Evolutionary conservation across 2,329 filamentous ascomycete genomes (phyloP), one percentile per base, ranked within the genome.

Genomic region (Aspergillus japonicus): DNA sequence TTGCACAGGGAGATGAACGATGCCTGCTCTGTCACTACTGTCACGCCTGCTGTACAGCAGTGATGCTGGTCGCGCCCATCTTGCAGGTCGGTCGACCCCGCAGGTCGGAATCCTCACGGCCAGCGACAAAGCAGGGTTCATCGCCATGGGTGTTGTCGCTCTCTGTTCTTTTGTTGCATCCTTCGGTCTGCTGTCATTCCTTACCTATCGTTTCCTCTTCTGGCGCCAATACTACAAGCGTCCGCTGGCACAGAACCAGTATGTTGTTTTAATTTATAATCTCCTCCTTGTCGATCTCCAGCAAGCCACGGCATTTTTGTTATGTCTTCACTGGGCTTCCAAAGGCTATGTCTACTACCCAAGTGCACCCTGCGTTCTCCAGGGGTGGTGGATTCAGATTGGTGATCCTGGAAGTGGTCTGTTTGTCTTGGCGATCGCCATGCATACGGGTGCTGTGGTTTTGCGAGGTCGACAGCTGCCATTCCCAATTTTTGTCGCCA

Each of bases 211-310:
- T 21, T 71, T 83, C 50, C 70, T 83, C 31, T 78, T 76, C 61
- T 83, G 81, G 81, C 71, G 77, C 39, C 76, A 72, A 58, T 77
- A 80, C 62, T 81, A 81, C 63, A 77, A 77, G 56, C 72, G 75
- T 60, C 78, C 80, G 49, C 77, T 83, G 39, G 77, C 78, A 19
- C 77, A 81, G 66, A 83, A 83, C 63, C 81, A 83, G 71, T 82
- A 81, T 55, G 75, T 83, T 47, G 71, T 83, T 21, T 75, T 83
- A 50, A 82, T 83, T 65, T 82, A 80, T 70, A 82, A 82, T 60
- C 73, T 83, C 6, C 72, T 83, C 5, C 65, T 83, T 4, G 79
- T 79, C n/a, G 81, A 83, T 68, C 66, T 83, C 16, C 78, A 81
- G 61, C 81, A 83, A 68, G 75, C 80, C 0, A 69, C 80, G 16